Base-by-base conservation (phyloP, 352 stramenopile species). In the Pythium oligandrum region DNA sequence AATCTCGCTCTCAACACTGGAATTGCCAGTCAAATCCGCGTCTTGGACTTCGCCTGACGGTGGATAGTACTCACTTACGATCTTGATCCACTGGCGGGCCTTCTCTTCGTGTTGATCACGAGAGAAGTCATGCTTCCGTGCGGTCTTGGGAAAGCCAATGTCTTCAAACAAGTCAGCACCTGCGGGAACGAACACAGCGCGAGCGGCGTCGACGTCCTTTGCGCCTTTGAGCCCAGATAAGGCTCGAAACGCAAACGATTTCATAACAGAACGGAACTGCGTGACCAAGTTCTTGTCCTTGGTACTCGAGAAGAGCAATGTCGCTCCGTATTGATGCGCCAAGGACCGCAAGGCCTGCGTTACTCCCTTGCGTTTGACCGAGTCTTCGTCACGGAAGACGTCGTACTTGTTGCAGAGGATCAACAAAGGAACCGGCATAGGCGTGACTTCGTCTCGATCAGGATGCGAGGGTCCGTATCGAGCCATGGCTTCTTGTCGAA, bases 321-420 rank as follows among this genome's bases (percentile, higher is more conserved):
- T 92, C 6, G 85, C 89, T n/a, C 86, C 84, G 57, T 95, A 91
- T 53, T 84, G 65, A 53, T 96, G 86, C 1, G 88, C 82, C 32
- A 97, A 61, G 66, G 87, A 96, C 2, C 90, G 72, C 42, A 97
- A 68, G 3, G 87, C 87, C 66, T 96, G 83, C 6, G 75, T 65
- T 10, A 97, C 35, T 1, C 73, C 83, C 59, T 96, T 95, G 51
- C 84, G 84, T 60, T 89, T 92, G 32, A 83, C 79, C 3, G 67
- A 79, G 65, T 97, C 89, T 59, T 96, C 72, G 38, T 96, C 77
- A 9, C 79, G 79, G 57, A 97, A 96, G 2, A 70, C 59, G 52
- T 97, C 90, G 53, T 84, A 95, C 57, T 97, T 97, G 73, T 93
- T 94, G 44, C 68, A 83, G 4, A 97, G 42, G 40, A 97, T 71